A percentile compares a stretch with the other conserved stretches of the same genome.
phyloP scores from a whole-genome alignment of 2,329 filamentous ascomycete species.

The Fusarium aywerte region DNA sequence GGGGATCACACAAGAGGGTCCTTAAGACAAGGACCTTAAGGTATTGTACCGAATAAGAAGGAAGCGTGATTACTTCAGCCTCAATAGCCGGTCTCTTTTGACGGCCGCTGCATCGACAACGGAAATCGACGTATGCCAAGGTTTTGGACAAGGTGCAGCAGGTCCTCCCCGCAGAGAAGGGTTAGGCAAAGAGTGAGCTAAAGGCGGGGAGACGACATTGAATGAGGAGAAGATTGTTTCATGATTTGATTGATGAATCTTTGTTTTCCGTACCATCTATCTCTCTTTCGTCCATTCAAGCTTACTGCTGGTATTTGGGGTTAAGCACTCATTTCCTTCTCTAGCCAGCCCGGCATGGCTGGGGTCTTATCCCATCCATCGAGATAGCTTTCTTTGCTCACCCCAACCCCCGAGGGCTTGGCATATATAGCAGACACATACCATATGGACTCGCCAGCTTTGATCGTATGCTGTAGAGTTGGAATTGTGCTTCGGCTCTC shows the following conservation, averaged over 20 bases:
- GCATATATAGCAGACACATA: slow-evolving; percentile 79
- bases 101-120: slow-evolving; percentile 18
- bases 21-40: slow-evolving; percentile 25
- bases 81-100: slow-evolving; percentile 21
- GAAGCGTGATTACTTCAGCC: slow-evolving; percentile 35
- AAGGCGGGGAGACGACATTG: slow-evolving; percentile 22
- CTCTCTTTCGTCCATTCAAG: slow-evolving; percentile 28
- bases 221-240: slow-evolving; percentile 32
- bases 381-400: slow-evolving; percentile 64
- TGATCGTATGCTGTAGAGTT: slow-evolving; percentile 71
- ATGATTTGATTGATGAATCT: slow-evolving; percentile 43
- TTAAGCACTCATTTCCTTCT: slow-evolving; percentile 57
- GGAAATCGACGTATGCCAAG: slow-evolving; percentile 34
- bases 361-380: slow-evolving; percentile 70
- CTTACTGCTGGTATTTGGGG: slow-evolving; percentile 22
- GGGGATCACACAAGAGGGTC: slow-evolving; percentile 13
- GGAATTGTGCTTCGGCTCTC: slow-evolving; percentile 78
- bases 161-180: slow-evolving; percentile 28
- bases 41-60: slow-evolving; percentile 22
- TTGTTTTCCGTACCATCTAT: slow-evolving; percentile 19
- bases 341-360: slow-evolving; percentile 69
- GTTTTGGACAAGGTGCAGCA: slow-evolving; percentile 14
- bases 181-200: slow-evolving; percentile 5
- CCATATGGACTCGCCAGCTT: slow-evolving; percentile 68
- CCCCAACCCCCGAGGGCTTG: slow-evolving; percentile 66